Base-by-base conservation (phyloP, 805 yeast genomes). In the Metschnikowia amazonensis region DNA sequence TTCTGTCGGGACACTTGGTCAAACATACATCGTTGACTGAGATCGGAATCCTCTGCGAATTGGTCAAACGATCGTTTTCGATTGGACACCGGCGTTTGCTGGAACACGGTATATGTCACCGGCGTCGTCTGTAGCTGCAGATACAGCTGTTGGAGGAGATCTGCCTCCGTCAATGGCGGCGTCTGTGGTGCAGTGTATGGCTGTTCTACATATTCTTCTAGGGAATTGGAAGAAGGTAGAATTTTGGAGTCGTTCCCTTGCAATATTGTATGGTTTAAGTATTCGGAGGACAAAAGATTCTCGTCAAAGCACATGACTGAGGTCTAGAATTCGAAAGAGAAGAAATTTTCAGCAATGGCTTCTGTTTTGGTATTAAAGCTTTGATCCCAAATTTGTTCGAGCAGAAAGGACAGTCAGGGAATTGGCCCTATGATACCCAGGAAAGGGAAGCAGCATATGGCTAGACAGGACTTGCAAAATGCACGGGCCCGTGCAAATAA, bases 1-100 rank as follows among this genome's bases (percentile, higher is more conserved):
- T 51, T 48, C 14, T 45, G 50, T 6, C 39, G 49, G n/a, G 45
- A 34, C 24, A 51, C 55, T 18, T 48, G 45, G n/a, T 46, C 43
- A 30, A 49, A 46, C 21, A 35, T 44, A 24, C 46, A 42, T 20
- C 39, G 37, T 34, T 48, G 45, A 16, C 35, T 23, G 28, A 30
- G 20, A 16, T 30, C 35, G n/a, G 42, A 38, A 18, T 43, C 36
- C 5, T 30, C 43, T 13, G 27, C 25, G n/a, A 24, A 20, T 11
- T 32, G 29, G 21, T 31, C 43, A 32, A 17, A 41, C 37, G 34
- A 31, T 10, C 36, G 42, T 23, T 39, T 39, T 21, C 42, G 42
- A 17, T 13, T 25, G 11, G 34, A 16, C 14, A 31, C 21, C 10
- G 42, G 42, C 23, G 42, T 39, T 28, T 24, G 42, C 28, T 39